Evolutionary conservation across 176 grass and related monocot species (phyloP).

Genomic region (Otatea glauca): DNA sequence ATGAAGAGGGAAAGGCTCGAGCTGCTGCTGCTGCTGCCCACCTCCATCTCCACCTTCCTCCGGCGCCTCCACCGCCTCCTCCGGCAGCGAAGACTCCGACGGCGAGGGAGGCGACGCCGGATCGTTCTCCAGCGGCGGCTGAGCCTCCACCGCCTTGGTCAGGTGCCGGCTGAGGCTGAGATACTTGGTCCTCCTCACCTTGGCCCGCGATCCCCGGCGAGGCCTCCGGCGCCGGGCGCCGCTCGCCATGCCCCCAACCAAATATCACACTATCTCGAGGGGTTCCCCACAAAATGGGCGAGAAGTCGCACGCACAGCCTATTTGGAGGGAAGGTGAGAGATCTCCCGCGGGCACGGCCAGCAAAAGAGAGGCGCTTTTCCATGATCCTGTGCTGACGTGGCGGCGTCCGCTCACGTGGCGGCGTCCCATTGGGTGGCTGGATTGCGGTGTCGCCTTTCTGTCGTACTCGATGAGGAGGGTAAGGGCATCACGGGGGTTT

Average conservation of each 20-base stretch:
- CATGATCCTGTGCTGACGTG: conserved; percentile 41
- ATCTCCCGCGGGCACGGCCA: conserved; percentile 15
- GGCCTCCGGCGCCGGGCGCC: conserved; percentile 11
- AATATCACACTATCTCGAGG: neutral
- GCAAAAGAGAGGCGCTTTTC: conserved; percentile 38
- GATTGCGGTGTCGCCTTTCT: conserved; percentile 57
- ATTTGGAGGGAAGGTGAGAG: conserved; percentile 51
- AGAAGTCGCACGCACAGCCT: neutral
- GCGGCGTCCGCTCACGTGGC: conserved; percentile 19
- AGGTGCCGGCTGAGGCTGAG: conserved; percentile 70
- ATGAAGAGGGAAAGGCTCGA: conserved; percentile 62
- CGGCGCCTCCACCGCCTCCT: neutral
- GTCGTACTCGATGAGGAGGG: conserved; percentile 5
- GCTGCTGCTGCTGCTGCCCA: conserved; percentile 29
- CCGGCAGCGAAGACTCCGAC: neutral
- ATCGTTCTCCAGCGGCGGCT: neutral
- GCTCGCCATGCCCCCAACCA: conserved; percentile 29
- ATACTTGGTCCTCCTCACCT: conserved; percentile 65
- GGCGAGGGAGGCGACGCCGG: neutral
- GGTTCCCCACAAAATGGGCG: neutral
- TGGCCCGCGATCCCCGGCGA: conserved; percentile 22
- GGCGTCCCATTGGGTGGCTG: conserved; percentile 1
- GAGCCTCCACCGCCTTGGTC: conserved; percentile 3
- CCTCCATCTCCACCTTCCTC: neutral
- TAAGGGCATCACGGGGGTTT: conserved; percentile 53